Percentiles rank a stretch among this genome's conserved stretches.
Conservation (phyloP, 495 filamentous ascomycete species). For the Parmelia sp. region DNA sequence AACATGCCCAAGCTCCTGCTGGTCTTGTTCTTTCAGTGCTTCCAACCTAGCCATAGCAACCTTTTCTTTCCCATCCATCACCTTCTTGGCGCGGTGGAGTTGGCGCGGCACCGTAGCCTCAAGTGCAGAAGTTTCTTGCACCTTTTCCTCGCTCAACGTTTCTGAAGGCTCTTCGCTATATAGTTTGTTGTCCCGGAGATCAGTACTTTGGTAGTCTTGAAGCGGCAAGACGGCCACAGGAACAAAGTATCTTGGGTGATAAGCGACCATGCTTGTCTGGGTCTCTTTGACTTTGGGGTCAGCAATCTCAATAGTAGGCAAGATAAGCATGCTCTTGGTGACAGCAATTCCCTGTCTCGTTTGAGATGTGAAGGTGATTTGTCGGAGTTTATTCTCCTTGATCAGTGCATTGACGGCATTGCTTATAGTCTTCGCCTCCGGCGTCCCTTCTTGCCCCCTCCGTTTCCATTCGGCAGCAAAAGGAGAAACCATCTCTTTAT, state of each 20-base stretch:
- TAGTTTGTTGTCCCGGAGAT: not conserved
- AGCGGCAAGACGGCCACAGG: slow-evolving; percentile 6
- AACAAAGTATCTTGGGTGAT: slow-evolving; percentile 14
- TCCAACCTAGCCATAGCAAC: slow-evolving; percentile 3
- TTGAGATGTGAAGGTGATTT: slow-evolving; percentile 57
- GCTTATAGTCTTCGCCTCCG: slow-evolving; percentile 47
- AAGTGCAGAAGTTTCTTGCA: not conserved
- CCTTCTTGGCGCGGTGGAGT: not conserved
- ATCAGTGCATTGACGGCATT: slow-evolving; percentile 56
- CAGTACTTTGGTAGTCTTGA: not conserved
- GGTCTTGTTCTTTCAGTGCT: slow-evolving; percentile 6
- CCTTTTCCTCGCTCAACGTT: not conserved
- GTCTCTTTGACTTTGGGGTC: slow-evolving; percentile 47
- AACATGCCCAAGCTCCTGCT: not conserved
- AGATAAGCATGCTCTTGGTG: slow-evolving; percentile 51
- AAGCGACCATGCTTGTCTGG: slow-evolving; percentile 47
- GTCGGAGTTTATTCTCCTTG: slow-evolving; percentile 50
- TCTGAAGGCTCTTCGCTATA: not conserved
- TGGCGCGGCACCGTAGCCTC: not conserved
- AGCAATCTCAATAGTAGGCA: slow-evolving; percentile 42
- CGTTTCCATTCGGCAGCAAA: slow-evolving; percentile 57
- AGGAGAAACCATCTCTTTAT: slow-evolving; percentile 66
- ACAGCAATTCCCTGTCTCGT: slow-evolving; percentile 46
- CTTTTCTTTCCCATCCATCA: not conserved
- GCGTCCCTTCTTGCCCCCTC: slow-evolving; percentile 37